These are phyloP conservation scores for Globisporangium recalcitrans DNA, from an alignment of 352 stramenopile genomes.

Conservation along the genomic window DNA sequence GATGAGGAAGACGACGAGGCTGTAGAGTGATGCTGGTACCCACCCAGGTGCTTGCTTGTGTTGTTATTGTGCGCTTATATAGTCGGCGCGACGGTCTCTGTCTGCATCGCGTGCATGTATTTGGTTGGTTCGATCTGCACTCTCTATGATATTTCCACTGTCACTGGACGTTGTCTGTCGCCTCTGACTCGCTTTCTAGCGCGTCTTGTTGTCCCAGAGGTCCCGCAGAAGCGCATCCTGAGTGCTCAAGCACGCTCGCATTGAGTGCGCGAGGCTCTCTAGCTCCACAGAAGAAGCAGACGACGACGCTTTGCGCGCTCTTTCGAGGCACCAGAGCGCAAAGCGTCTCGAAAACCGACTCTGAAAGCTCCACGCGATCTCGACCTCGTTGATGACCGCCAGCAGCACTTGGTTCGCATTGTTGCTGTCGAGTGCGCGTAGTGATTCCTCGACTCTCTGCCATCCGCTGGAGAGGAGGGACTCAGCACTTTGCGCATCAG, in stretches of 20 bases:
- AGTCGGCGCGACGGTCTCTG: not conserved
- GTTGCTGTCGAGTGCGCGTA: not conserved
- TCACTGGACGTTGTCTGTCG: not conserved
- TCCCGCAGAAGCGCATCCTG: constrained; percentile 19
- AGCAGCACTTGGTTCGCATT: constrained; percentile 9
- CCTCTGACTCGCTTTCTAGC: not conserved
- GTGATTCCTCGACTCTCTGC: not conserved
- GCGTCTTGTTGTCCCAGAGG: constrained; percentile 8
- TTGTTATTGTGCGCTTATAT: not conserved
- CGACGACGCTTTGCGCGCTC: constrained; percentile 1
- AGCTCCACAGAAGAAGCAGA: not conserved
- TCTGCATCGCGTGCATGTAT: too few relatives aligned
- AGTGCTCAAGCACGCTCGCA: constrained; percentile 7
- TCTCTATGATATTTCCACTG: not conserved
- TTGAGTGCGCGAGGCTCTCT: not conserved
- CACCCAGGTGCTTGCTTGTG: not conserved
- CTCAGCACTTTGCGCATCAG: not conserved
- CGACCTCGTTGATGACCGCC: constrained; percentile 31
- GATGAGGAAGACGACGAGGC: not conserved
- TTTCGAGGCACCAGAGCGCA: constrained; percentile 40
- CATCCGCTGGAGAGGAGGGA: not conserved
- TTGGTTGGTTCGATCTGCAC: too few relatives aligned
- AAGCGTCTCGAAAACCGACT: constrained; percentile 45
- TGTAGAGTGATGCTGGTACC: not conserved
- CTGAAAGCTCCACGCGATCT: constrained; percentile 34